Evolutionary conservation across 2,329 filamentous ascomycete species (phyloP).

Genomic region (Metarhizium rileyi): DNA sequence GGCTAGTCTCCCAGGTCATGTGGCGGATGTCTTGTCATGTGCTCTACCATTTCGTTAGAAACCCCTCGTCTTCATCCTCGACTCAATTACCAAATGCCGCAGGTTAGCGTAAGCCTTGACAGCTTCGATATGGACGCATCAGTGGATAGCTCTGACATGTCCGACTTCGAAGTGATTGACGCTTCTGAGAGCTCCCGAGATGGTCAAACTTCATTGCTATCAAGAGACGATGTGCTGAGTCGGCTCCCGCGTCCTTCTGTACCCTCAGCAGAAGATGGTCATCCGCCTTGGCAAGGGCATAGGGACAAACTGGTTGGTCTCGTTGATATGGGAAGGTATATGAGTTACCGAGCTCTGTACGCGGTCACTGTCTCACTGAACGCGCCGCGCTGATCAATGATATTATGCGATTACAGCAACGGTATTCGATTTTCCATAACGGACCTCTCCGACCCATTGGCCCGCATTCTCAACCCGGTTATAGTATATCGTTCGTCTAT

Average conservation of each 20-base stretch:
- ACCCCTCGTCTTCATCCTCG: too few relatives aligned
- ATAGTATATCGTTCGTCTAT: constrained; percentile 21
- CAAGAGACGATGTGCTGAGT: neutral
- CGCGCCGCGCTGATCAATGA: neutral
- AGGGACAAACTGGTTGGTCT: constrained; percentile 21
- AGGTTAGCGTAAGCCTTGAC: too few relatives aligned
- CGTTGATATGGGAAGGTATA: constrained; percentile 29
- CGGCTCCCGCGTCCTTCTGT: neutral
- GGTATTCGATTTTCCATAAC: constrained; percentile 62
- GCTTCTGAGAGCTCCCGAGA: neutral
- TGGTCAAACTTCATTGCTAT: neutral
- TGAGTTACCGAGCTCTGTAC: neutral
- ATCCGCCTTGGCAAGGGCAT: constrained; percentile 21
- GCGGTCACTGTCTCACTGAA: too few relatives aligned
- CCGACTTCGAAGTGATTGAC: neutral
- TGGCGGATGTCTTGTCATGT: too few relatives aligned
- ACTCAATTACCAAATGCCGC: too few relatives aligned
- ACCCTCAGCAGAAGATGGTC: constrained; percentile 5
- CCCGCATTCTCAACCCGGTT: constrained; percentile 48
- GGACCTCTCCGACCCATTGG: constrained; percentile 33
- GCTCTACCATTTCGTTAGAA: neutral
- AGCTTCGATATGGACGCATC: neutral
- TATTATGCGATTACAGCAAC: constrained; percentile 36
- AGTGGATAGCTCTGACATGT: neutral
- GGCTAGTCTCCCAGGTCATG: too few relatives aligned